phyloP scores from a whole-genome alignment of 192 early-diverging fungal species.

The Phlyctochytrium arcticum region DNA sequence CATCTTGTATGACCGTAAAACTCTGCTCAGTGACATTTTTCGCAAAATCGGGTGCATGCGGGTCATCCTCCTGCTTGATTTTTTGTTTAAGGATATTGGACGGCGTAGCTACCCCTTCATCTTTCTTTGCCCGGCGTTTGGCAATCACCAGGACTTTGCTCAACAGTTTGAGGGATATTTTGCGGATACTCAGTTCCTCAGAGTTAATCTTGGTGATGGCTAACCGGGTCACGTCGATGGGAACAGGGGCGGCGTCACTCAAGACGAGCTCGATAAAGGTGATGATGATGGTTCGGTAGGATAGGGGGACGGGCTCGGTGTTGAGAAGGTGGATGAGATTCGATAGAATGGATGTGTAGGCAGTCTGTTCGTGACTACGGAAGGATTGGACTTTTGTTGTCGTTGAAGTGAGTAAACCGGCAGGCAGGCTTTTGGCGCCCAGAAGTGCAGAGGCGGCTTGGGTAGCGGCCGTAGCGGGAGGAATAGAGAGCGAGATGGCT shows the following conservation, averaged over 20 bases:
- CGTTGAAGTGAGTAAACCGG: no score
- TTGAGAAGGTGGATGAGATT: constrained; percentile 59
- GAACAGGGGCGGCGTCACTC: constrained; percentile 55
- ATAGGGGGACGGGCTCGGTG: constrained; percentile 70
- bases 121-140: constrained; percentile 57
- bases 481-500: constrained; percentile 9
- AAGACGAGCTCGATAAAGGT: constrained; percentile 74
- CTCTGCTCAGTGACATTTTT: constrained; percentile 39
- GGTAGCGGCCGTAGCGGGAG: no score
- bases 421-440: no score
- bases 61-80: neutral
- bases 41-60: constrained; percentile 13
- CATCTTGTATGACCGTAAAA: constrained; percentile 16
- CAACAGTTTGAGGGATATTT: constrained; percentile 59
- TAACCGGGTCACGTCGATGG: constrained; percentile 52
- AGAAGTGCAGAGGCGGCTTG: no score
- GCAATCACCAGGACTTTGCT: constrained; percentile 62
- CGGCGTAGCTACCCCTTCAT: constrained; percentile 12
- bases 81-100: constrained; percentile 1
- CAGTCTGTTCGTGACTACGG: no score
- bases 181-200: constrained; percentile 70
- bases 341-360: no score
- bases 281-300: constrained; percentile 74
- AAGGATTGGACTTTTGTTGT: no score
- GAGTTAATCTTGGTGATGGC: constrained; percentile 59